These are phyloP conservation scores for Fusarium sp. DNA, from an alignment of 2,329 filamentous ascomycete species.

Conservation along the genomic window DNA sequence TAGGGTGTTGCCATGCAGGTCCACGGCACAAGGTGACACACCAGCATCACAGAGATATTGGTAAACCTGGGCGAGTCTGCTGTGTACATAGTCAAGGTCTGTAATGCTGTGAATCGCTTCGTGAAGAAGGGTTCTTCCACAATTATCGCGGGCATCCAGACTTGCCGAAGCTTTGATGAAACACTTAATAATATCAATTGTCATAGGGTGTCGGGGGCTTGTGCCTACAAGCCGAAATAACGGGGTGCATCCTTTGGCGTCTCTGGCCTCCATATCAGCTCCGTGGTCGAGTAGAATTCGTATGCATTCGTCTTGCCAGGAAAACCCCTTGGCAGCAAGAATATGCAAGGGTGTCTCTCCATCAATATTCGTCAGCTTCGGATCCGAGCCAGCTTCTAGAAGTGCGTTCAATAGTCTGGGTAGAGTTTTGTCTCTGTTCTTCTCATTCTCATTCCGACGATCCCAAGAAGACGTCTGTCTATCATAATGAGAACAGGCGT, in stretches of 20 bases:
- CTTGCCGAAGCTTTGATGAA: slow-evolving; percentile 16
- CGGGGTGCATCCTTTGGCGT: slow-evolving; percentile 20
- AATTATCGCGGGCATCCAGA: slow-evolving; percentile 1
- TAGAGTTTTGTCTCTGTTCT: neutral
- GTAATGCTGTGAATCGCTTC: slow-evolving; percentile 3
- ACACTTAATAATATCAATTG: neutral
- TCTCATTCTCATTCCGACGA: neutral
- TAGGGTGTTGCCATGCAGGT: slow-evolving; percentile 33
- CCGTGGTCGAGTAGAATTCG: slow-evolving; percentile 12
- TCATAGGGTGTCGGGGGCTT: neutral
- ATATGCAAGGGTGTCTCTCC: slow-evolving; percentile 33
- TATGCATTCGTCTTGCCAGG: neutral
- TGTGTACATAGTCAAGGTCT: neutral
- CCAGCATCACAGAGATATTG: slow-evolving; percentile 21
- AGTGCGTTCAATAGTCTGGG: neutral
- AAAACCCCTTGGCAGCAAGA: neutral
- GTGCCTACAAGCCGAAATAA: slow-evolving; percentile 8
- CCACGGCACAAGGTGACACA: slow-evolving; percentile 15
- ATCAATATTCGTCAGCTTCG: slow-evolving; percentile 20
- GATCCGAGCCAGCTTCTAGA: slow-evolving; percentile 42
- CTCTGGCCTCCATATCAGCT: slow-evolving; percentile 13
- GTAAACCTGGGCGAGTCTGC: neutral
- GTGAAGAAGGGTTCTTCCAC: slow-evolving; percentile 25
- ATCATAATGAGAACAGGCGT: slow-evolving; percentile 2
- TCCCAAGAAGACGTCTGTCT: too few relatives aligned